Conservation (phyloP, 2,329 filamentous ascomycete species). For the Cladosporium sp. region DNA sequence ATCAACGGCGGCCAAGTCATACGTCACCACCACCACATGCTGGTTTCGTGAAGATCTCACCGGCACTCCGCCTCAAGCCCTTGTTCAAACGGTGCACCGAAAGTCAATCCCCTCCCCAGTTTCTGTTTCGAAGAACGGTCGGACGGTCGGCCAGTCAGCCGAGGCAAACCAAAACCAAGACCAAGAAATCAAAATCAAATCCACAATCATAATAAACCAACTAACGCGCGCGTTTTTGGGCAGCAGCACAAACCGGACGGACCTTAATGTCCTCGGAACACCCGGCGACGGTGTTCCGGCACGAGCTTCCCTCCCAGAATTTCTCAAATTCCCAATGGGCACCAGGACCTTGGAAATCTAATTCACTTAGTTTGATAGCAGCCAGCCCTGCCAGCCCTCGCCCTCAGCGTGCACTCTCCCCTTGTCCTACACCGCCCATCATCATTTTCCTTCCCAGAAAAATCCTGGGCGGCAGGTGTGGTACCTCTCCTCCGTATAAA, state of each 20-base stretch:
- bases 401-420: not conserved
- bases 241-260: not conserved
- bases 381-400: not conserved
- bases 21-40: not conserved
- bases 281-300: not conserved
- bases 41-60: conserved; percentile 1
- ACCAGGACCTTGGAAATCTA: not conserved
- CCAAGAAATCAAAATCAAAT: not conserved
- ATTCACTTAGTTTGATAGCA: not conserved
- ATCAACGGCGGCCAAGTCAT: not conserved
- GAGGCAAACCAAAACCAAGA: not conserved
- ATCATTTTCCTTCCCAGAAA: not conserved
- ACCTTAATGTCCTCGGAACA: conserved; percentile 1
- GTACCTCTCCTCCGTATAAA: conserved; percentile 3
- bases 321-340: not conserved
- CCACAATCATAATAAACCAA: too few species aligned
- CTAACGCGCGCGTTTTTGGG: not conserved
- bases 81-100: not conserved
- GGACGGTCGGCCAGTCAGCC: not conserved
- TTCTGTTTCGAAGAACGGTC: not conserved
- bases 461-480: not conserved
- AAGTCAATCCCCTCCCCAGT: not conserved
- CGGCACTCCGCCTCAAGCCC: not conserved
- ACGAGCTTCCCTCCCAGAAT: conserved; percentile 3
- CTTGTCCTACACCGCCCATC: conserved; percentile 8